These are phyloP conservation scores for Laguncularia racemosa DNA, from an alignment of 345 rosid genomes.

Conservation along the genomic window DNA sequence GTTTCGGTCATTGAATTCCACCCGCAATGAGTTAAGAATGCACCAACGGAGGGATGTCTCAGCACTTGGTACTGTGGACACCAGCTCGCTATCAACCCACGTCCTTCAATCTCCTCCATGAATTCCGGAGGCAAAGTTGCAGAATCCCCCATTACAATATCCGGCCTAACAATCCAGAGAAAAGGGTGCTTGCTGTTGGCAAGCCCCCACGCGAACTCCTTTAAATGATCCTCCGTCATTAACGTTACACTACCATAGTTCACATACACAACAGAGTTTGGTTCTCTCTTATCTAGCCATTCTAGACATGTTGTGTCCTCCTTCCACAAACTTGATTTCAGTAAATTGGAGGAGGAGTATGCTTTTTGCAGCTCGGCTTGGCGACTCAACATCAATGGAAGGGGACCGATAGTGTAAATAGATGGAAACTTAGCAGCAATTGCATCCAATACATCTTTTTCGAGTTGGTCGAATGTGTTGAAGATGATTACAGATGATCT, in stretches of 20 bases:
- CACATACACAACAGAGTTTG: slow-evolving; percentile 12
- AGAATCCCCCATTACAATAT: slow-evolving; percentile 10
- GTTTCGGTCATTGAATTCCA: slow-evolving; percentile 11
- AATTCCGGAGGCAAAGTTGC: slow-evolving; percentile 3
- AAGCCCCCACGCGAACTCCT: slow-evolving; percentile 14
- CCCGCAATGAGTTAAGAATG: slow-evolving; percentile 7
- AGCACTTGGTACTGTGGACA: slow-evolving; percentile 11
- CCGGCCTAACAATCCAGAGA: slow-evolving; percentile 15
- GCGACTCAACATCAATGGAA: neutral
- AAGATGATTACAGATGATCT: slow-evolving; percentile 1
- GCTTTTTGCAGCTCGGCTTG: neutral
- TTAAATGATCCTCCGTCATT: neutral
- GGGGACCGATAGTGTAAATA: slow-evolving; percentile 13
- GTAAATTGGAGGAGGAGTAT: neutral
- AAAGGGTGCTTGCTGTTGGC: slow-evolving; percentile 15
- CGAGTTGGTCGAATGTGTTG: slow-evolving; percentile 11
- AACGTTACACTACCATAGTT: slow-evolving; percentile 13
- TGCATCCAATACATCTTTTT: slow-evolving; percentile 1
- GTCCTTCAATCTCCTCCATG: neutral
- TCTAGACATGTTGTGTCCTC: slow-evolving; percentile 8
- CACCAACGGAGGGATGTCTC: slow-evolving; percentile 10
- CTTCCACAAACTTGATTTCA: slow-evolving; percentile 13
- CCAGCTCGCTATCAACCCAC: slow-evolving; percentile 13
- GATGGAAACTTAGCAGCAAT: slow-evolving; percentile 10
- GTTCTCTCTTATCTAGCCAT: slow-evolving; percentile 11